Conservation (phyloP, 2,329 filamentous ascomycete species). For the Calonectria naviculata region DNA sequence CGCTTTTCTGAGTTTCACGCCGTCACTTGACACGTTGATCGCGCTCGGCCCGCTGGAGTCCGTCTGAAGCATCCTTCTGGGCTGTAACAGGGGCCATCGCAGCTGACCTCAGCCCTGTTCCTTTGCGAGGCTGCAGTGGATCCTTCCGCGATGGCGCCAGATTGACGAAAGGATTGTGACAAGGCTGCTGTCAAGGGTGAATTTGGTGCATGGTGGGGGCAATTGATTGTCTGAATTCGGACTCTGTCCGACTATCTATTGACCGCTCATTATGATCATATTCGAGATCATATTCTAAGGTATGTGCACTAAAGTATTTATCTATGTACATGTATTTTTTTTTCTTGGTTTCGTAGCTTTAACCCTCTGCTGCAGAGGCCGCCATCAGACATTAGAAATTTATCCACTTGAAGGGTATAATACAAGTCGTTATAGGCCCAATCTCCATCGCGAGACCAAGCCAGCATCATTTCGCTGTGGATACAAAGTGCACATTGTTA, state of each 20-base stretch:
- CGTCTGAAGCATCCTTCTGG: not conserved
- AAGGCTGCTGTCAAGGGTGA: slow-evolving; percentile 1
- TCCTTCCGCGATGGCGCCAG: not conserved
- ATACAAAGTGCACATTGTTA: slow-evolving; percentile 8
- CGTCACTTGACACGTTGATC: not conserved
- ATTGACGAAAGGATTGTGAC: slow-evolving; percentile 2
- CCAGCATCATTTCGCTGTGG: not conserved
- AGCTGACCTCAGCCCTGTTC: not conserved
- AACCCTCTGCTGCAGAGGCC: not conserved
- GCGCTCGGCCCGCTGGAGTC: not conserved
- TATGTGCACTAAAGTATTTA: not conserved
- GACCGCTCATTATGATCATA: not conserved
- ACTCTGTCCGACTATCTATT: not conserved
- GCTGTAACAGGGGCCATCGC: not conserved
- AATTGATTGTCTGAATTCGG: not conserved
- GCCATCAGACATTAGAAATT: not conserved
- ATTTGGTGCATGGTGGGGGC: not conserved
- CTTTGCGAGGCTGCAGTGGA: not conserved
- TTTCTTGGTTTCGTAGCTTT: not conserved
- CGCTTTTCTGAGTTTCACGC: not conserved
- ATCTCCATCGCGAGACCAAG: not conserved
- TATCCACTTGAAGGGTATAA: not conserved
- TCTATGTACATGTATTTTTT: not conserved
- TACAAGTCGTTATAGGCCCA: not conserved
- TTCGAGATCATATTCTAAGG: not conserved